Percentiles rank a stretch among this genome's conserved stretches.
Conservation (phyloP, 176 grass and related monocot genomes). For the Saccharum spontaneum region DNA sequence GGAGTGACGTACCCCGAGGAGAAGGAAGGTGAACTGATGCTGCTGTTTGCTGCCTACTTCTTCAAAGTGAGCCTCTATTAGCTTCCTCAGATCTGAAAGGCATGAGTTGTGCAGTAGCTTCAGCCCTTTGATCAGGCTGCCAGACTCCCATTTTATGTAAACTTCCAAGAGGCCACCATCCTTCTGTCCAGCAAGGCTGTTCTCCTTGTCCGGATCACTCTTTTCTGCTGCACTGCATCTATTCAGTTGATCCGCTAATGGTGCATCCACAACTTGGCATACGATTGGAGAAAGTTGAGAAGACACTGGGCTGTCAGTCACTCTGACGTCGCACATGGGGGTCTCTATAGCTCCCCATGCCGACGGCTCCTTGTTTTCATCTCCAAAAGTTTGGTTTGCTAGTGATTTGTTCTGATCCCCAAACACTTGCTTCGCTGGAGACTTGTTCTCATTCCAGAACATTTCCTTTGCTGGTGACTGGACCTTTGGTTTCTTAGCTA, state of each 20-base stretch:
- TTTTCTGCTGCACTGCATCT: conserved; percentile 24
- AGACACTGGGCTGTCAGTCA: conserved; percentile 49
- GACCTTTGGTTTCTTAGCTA: conserved; percentile 36
- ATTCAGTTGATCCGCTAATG: conserved; percentile 26
- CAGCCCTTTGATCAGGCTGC: conserved; percentile 64
- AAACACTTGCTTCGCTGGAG: conserved; percentile 15
- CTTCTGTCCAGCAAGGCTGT: conserved; percentile 22
- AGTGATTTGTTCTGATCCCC: conserved; percentile 34
- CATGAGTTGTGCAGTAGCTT: conserved; percentile 52
- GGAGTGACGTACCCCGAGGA: conserved; percentile 70
- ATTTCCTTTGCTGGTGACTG: conserved; percentile 27
- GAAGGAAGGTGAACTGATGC: conserved; percentile 75
- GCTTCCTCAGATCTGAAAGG: conserved; percentile 66
- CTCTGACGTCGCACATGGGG: conserved; percentile 46
- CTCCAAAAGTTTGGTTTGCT: conserved; percentile 25
- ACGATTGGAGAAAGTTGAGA: conserved; percentile 44
- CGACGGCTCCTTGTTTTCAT: conserved; percentile 53
- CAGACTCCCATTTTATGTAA: conserved; percentile 93
- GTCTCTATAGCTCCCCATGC: conserved; percentile 29
- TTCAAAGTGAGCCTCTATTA: conserved; percentile 61
- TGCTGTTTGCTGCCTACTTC: conserved; percentile 55
- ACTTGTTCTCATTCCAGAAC: conserved; percentile 44
- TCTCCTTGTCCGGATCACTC: conserved; percentile 35
- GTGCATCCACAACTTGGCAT: conserved; percentile 39
- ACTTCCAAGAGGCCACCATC: conserved; percentile 54